Evolutionary conservation across 257 asterid genomes (phyloP).

Genomic region (Nicotiana undulata): DNA sequence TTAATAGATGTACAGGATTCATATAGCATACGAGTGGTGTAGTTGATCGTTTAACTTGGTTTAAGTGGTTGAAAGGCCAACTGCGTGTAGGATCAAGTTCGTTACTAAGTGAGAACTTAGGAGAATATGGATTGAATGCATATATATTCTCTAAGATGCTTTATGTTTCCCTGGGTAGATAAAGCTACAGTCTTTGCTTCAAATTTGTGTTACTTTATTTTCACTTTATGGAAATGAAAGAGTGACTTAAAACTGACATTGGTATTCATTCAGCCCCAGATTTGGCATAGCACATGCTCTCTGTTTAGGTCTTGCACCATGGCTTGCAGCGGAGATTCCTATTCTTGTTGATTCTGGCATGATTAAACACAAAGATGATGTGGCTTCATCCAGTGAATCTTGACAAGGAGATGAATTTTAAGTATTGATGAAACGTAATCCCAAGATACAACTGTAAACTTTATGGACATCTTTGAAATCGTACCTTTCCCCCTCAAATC

Average conservation of each 20-base stretch:
- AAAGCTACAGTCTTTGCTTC: not conserved
- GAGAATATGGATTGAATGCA: not conserved
- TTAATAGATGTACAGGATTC: not conserved
- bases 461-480: conserved; percentile 1
- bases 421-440: not conserved
- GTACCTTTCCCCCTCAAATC: not conserved
- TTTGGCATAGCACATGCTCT: conserved; percentile 93
- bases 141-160: not conserved
- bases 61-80: not conserved
- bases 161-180: not conserved
- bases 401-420: conserved; percentile 9
- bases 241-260: not conserved
- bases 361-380: conserved; percentile 89
- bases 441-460: not conserved
- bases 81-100: not conserved
- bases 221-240: not conserved
- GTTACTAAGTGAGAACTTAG: not conserved
- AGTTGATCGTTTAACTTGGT: not conserved
- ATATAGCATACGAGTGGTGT: not conserved
- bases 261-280: conserved; percentile 53
- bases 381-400: conserved; percentile 48
- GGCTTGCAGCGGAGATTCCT: conserved; percentile 96
- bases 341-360: conserved; percentile 88
- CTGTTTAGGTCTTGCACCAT: conserved; percentile 90
- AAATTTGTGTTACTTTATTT: not conserved